Conservation (phyloP, 1,139 yeast genomes). For the Scheffersomyces cryptocercus region DNA sequence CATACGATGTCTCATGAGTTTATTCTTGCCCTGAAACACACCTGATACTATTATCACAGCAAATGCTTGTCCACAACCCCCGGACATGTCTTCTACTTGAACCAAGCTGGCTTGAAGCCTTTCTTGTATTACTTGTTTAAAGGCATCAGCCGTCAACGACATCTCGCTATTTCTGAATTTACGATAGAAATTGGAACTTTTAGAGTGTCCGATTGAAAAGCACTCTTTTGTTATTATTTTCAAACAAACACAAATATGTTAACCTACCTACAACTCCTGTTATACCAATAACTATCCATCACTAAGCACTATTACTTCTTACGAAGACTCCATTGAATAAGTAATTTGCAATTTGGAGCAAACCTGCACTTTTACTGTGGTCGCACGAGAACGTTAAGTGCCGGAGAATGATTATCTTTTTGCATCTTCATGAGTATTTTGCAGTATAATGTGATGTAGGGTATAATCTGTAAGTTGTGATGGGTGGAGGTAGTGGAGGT, state of each 20-base stretch:
- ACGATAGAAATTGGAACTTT: background rate
- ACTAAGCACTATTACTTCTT: no score
- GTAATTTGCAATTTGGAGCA: no score
- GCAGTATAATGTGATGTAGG: no score
- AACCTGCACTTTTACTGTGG: no score
- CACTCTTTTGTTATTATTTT: background rate
- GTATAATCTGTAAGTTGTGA: no score
- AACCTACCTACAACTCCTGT: background rate
- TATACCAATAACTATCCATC: no score
- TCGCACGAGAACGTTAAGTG: no score
- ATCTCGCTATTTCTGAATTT: constrained; percentile 12
- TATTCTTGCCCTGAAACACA: constrained; percentile 77
- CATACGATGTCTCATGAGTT: constrained; percentile 79
- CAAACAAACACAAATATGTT: background rate
- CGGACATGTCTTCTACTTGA: constrained; percentile 71
- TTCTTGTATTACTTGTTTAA: constrained; percentile 49
- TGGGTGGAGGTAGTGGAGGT: no score
- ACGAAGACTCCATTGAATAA: no score
- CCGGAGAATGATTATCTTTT: no score
- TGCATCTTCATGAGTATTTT: no score
- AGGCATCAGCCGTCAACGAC: constrained; percentile 47
- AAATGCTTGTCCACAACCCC: constrained; percentile 88
- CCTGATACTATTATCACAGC: constrained; percentile 80
- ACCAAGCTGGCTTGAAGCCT: constrained; percentile 55
- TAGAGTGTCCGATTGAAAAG: background rate